A percentile compares a stretch with the other conserved stretches of the same genome.
Conservation (phyloP, 164 flowering plant species). For the Aristolochia californica region DNA sequence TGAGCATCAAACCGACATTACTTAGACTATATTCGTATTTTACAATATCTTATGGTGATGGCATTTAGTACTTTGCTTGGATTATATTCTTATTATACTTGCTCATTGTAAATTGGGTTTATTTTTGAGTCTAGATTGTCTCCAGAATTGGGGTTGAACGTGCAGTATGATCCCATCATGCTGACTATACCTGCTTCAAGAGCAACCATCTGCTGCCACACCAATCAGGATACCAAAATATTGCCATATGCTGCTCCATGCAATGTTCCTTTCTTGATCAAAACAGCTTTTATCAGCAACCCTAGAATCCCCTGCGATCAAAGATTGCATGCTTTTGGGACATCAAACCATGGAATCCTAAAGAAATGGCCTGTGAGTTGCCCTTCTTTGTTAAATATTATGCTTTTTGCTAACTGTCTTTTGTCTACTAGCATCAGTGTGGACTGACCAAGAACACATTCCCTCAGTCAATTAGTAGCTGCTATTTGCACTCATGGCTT, state of each 20-base stretch:
- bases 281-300: slow-evolving; percentile 7
- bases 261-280: slow-evolving; percentile 16
- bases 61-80: too few species aligned
- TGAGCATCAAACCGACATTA: too few species aligned
- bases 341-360: slow-evolving; percentile 19
- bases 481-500: too few species aligned
- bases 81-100: too few species aligned
- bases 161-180: slow-evolving; percentile 48
- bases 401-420: too few species aligned
- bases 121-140: too few species aligned
- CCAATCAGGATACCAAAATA: slow-evolving; percentile 17
- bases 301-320: slow-evolving; percentile 13
- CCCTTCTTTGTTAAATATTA: neutral
- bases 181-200: slow-evolving; percentile 26
- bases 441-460: too few species aligned
- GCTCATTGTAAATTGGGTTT: too few species aligned
- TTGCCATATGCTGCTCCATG: slow-evolving; percentile 16
- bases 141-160: neutral
- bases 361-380: slow-evolving; percentile 52
- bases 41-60: too few species aligned
- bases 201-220: slow-evolving; percentile 20
- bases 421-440: too few species aligned
- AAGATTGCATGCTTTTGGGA: slow-evolving; percentile 11
- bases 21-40: too few species aligned
- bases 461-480: too few species aligned